phyloP scores from a whole-genome alignment of 106 monocot genomes.

The Dendrobium chrysotoxum region DNA sequence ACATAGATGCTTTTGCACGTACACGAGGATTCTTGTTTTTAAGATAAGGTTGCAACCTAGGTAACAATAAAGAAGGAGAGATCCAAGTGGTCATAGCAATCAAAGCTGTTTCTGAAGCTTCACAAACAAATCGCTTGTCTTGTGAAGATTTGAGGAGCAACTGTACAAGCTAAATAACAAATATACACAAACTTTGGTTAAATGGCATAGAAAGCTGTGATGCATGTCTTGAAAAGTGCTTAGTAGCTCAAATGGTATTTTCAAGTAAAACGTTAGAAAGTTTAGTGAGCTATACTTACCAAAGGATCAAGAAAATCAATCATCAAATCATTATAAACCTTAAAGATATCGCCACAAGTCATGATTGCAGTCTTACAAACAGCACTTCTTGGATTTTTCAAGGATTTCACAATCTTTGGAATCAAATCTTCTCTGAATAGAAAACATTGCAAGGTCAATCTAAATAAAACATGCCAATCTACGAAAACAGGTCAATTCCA shows the following conservation, averaged over 20 bases:
- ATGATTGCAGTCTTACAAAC: slow-evolving; percentile 95
- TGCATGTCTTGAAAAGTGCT: not conserved
- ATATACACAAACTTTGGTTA: not conserved
- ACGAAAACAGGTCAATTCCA: not conserved
- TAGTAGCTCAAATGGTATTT: not conserved
- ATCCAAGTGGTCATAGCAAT: slow-evolving; percentile 77
- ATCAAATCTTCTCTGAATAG: slow-evolving; percentile 51
- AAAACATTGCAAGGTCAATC: not conserved
- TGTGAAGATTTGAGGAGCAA: slow-evolving; percentile 94
- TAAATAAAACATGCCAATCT: not conserved
- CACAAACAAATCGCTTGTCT: slow-evolving; percentile 99
- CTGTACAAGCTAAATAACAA: slow-evolving; percentile 57
- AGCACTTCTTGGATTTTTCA: slow-evolving; percentile 96
- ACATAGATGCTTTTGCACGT: slow-evolving; percentile 89
- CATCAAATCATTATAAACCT: slow-evolving; percentile 55
- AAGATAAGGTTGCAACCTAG: slow-evolving; percentile 78
- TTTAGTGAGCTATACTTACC: slow-evolving; percentile 29
- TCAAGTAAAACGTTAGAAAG: not conserved
- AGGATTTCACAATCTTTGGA: slow-evolving; percentile 68
- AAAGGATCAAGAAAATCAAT: slow-evolving; percentile 75
- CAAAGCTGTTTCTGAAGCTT: slow-evolving; percentile 79
- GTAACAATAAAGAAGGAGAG: slow-evolving; percentile 64
- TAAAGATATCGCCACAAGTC: slow-evolving; percentile 88
- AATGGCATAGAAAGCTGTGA: not conserved
- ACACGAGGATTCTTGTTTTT: slow-evolving; percentile 82